Conservation (phyloP, 306 rosid genomes). For the Cicer judaicum region DNA sequence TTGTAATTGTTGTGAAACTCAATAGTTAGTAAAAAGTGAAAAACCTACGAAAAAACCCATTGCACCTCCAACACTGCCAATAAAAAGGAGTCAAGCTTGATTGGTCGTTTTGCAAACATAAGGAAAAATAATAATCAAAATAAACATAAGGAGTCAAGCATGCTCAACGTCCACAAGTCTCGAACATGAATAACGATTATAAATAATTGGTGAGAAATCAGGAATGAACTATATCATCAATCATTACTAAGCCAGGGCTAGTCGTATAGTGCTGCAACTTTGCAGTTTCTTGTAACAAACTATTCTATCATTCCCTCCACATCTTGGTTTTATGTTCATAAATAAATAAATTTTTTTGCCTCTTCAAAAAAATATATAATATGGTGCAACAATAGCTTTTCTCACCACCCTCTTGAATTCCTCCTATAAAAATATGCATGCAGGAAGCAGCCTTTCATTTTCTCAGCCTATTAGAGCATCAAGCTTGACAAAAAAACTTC, state of each 20-base stretch:
- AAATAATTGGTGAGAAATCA: background rate
- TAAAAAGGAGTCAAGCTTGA: background rate
- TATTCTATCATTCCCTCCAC: too few relatives aligned
- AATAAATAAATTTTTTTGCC: too few relatives aligned
- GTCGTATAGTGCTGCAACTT: background rate
- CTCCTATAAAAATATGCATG: background rate
- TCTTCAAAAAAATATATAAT: too few relatives aligned
- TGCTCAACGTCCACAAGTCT: background rate
- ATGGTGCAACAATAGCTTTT: background rate
- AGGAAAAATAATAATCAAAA: background rate
- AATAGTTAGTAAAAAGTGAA: too few relatives aligned
- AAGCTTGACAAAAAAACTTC: constrained; percentile 7
- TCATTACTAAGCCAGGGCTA: background rate
- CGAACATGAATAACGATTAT: background rate
- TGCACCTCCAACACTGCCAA: too few relatives aligned
- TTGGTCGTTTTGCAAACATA: background rate
- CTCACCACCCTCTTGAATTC: background rate
- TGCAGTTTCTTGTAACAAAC: too few relatives aligned
- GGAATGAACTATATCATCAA: background rate
- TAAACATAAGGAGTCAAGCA: too few relatives aligned
- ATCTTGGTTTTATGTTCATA: too few relatives aligned
- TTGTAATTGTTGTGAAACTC: too few relatives aligned
- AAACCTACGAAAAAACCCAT: too few relatives aligned
- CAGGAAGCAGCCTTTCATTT: background rate
- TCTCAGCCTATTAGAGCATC: constrained; percentile 23